These are phyloP conservation scores for Astrephomene gubernaculifera DNA, from an alignment of 139 green algal genomes.

Conservation along the genomic window DNA sequence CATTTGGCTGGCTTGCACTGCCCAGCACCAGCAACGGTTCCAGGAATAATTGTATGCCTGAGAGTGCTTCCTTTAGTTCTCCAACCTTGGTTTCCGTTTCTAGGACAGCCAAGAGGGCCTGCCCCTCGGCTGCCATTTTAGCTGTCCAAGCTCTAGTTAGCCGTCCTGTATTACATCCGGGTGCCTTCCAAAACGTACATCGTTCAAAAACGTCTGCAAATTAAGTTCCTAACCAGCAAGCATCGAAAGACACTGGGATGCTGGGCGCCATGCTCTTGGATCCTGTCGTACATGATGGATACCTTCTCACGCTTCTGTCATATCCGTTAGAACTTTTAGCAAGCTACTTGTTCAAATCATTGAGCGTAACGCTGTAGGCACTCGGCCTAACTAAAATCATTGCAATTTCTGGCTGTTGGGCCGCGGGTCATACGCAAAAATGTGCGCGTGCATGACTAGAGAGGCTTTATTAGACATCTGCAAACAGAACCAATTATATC, in stretches of 20 bases:
- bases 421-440: conserved; percentile 3
- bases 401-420: background rate
- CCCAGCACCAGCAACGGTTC: conserved; percentile 6
- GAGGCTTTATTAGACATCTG: conserved; percentile 71
- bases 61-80: background rate
- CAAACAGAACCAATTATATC: conserved; percentile 83
- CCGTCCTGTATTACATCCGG: no score
- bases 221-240: no score
- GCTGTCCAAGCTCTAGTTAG: background rate
- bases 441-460: conserved; percentile 70
- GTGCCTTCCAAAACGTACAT: no score
- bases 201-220: no score
- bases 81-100: background rate
- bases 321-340: no score
- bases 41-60: background rate
- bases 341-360: no score
- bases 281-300: no score
- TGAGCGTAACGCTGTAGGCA: no score
- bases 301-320: no score
- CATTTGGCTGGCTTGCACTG: background rate
- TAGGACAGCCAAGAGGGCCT: conserved; percentile 12
- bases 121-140: background rate
- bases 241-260: no score
- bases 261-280: no score
- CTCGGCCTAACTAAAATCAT: no score